Conservation (phyloP, 768 basidiomycete species). For the Phanerochaete sordida region DNA sequence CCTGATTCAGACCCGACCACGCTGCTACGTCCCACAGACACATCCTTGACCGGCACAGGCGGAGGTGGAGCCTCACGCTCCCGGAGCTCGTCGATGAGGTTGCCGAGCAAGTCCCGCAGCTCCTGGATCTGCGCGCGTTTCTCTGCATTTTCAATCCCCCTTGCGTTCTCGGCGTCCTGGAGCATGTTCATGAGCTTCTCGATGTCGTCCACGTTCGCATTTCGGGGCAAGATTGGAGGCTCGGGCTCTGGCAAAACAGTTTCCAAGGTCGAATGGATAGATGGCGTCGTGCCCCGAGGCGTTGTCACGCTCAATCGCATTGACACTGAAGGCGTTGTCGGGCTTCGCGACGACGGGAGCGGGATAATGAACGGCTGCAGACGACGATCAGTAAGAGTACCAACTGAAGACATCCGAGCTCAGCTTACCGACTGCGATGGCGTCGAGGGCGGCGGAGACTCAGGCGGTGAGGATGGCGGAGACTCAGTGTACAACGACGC, state of each 20-base stretch:
- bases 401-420: background rate
- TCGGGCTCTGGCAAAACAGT: conserved; percentile 37
- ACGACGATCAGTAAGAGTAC: conserved; percentile 3
- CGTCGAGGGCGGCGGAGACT: conserved; percentile 9
- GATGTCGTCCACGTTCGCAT: conserved; percentile 49
- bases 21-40: conserved; percentile 43
- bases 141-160: conserved; percentile 62
- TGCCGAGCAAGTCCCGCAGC: conserved; percentile 65
- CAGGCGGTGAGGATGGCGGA: background rate
- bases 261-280: conserved; percentile 41
- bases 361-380: conserved; percentile 28
- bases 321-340: conserved; percentile 34
- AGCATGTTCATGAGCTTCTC: conserved; percentile 48
- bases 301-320: conserved; percentile 49
- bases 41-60: conserved; percentile 33
- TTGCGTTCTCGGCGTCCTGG: conserved; percentile 60
- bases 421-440: conserved; percentile 26
- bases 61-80: conserved; percentile 21
- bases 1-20: conserved; percentile 18
- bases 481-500: background rate
- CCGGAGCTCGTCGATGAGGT: conserved; percentile 28
- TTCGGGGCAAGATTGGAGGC: conserved; percentile 27
- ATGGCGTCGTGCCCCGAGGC: conserved; percentile 44
- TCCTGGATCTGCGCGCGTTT: conserved; percentile 64
- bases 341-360: conserved; percentile 31